Evolutionary conservation across 2,329 filamentous ascomycete species (phyloP), one percentile per base, ranked within the genome.

Genomic region (Gremmenia infestans): DNA sequence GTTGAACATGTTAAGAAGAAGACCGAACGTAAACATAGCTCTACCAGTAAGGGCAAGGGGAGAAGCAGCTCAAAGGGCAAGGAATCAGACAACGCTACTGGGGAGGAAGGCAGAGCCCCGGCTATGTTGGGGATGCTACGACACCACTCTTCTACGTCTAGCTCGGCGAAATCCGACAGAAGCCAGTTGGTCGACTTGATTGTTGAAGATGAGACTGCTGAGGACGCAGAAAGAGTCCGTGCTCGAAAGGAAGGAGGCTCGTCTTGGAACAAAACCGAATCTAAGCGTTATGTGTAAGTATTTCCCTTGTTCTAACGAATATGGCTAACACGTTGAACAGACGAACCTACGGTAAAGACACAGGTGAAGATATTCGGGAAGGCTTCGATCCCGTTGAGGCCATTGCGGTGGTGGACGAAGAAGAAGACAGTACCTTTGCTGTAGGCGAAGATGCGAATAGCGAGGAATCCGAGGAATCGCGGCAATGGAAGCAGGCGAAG

Each of bases 171-270:
- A 56, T 85, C 82, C 1, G 78, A 80, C 60, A 75, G 74, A 58
- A 83, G 81, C 60, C 85, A 88, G 63, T 72, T 88, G 5, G 84
- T 88, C 11, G 85, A 88, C 67, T 72, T 88, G 4, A 79, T 87
- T 0, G 81, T 88, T 8, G 83, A 87, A 71, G 82, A 88, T 65
- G 77, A 72, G 46, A 70, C 82, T 48, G 83, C 82, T 5, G 84
- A 87, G 66, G 78, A 83, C 53, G 74, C 80, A 48, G 83, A 87
- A 57, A 78, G 81, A 48, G 79, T 81, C n/a, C 76, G 83, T 51
- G 79, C 80, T 12, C 76, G 82, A 52, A 84, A 84, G 66, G 83
- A 86, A 69, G 80, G 81, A 49, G 80, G 82, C 25, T 76, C 83
- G 25, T 79, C 76, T 17, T 83, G 81, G 79, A 84, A 85, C 60